Evolutionary conservation across 805 yeast genomes (phyloP).

Genomic region (Starmerella stellata): DNA sequence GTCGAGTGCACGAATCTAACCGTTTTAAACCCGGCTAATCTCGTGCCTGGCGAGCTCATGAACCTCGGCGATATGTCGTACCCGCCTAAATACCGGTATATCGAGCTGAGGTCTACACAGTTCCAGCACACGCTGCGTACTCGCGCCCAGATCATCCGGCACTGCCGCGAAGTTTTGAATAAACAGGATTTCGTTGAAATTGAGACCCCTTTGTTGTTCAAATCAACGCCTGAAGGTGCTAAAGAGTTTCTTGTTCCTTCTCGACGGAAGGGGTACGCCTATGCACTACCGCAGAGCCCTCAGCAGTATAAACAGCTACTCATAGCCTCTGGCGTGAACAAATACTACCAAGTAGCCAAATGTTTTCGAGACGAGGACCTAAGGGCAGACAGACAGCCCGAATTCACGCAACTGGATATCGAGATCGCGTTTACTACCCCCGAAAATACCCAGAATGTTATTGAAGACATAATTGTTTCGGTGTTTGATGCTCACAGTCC

Average conservation of each 20-base stretch:
- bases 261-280: slow-evolving; percentile 40
- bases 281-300: slow-evolving; percentile 93
- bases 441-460: slow-evolving; percentile 45
- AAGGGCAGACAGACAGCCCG: slow-evolving; percentile 90
- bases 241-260: slow-evolving; percentile 91
- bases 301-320: slow-evolving; percentile 90
- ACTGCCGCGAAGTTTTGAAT: slow-evolving; percentile 26
- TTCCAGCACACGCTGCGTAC: slow-evolving; percentile 18
- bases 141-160: slow-evolving; percentile 24
- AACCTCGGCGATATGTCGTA: slow-evolving; percentile 33
- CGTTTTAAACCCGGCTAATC: slow-evolving; percentile 43
- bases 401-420: slow-evolving; percentile 90
- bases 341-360: slow-evolving; percentile 77
- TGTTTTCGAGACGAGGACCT: slow-evolving; percentile 95
- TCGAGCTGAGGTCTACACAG: slow-evolving; percentile 45
- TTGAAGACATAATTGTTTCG: slow-evolving; percentile 37
- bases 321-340: slow-evolving; percentile 81
- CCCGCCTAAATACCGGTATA: slow-evolving; percentile 65
- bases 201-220: slow-evolving; percentile 84
- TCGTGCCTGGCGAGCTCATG: slow-evolving; percentile 47
- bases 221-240: slow-evolving; percentile 97
- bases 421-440: slow-evolving; percentile 74
- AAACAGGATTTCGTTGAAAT: slow-evolving; percentile 47
- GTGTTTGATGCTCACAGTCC: slow-evolving; percentile 32
- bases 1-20: slow-evolving; percentile 35